A percentile compares a stretch with the other conserved stretches of the same genome.
Conservation (phyloP, 768 basidiomycete genomes). For the Boletus insuetus region DNA sequence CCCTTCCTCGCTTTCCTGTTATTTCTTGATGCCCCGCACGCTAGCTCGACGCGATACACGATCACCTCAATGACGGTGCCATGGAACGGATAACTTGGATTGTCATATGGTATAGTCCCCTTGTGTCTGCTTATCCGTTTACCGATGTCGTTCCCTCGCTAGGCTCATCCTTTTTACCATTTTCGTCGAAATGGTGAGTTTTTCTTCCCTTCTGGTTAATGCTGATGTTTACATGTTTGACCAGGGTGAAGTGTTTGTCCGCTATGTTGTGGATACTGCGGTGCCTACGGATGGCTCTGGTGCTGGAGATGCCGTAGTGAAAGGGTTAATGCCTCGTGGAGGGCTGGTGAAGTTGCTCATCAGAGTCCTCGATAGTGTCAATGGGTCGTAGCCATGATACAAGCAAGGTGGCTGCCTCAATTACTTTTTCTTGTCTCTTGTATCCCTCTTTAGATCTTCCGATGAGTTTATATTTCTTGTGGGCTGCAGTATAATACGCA, state of each 20-base stretch:
- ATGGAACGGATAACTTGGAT: conserved; percentile 91
- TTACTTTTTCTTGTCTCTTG: not conserved
- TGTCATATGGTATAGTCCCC: conserved; percentile 54
- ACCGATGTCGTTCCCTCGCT: conserved; percentile 22
- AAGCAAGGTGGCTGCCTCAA: not conserved
- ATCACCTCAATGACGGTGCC: conserved; percentile 84
- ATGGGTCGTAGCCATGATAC: not conserved
- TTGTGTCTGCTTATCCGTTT: conserved; percentile 41
- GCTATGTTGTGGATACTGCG: conserved; percentile 58
- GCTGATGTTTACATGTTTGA: not conserved
- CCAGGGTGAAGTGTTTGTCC: conserved; percentile 81
- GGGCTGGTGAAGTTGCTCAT: conserved; percentile 22
- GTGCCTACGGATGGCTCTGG: not conserved
- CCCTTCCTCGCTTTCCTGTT: not conserved
- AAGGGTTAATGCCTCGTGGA: conserved; percentile 23
- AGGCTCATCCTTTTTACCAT: conserved; percentile 90
- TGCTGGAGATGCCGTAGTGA: conserved; percentile 2
- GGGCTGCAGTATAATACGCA: not conserved
- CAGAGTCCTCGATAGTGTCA: conserved; percentile 17
- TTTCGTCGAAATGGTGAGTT: conserved; percentile 77
- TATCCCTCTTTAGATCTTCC: not conserved
- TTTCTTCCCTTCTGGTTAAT: not conserved
- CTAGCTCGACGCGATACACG: conserved; percentile 91
- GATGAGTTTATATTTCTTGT: too few relatives aligned
- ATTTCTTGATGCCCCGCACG: not conserved